Percentiles rank a stretch among this genome's conserved stretches.
phyloP scores from a whole-genome alignment of 169 alveolate genomes.

The Cryptosporidium baileyi region DNA sequence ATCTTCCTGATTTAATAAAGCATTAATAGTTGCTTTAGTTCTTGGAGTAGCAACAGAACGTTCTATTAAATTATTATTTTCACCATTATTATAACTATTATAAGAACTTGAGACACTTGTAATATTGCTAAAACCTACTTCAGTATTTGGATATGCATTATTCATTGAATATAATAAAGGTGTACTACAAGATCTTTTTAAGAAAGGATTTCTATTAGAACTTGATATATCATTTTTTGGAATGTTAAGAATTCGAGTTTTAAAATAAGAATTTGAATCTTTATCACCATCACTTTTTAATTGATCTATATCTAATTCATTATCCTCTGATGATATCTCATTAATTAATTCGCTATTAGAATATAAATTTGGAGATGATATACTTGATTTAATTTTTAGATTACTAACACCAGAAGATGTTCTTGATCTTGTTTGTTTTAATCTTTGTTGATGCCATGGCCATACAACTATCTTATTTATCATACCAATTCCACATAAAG shows the following conservation, averaged over 20 bases:
- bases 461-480: conserved; percentile 52
- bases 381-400: conserved; percentile 17
- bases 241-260: background rate
- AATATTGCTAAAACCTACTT: background rate
- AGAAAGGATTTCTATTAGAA: background rate
- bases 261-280: background rate
- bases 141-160: conserved; percentile 45
- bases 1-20: conserved; percentile 50
- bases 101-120: background rate
- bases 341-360: background rate
- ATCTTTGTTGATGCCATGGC: conserved; percentile 70
- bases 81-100: background rate
- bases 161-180: conserved; percentile 47
- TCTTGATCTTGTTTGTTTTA: background rate
- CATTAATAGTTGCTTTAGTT: conserved; percentile 57
- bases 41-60: conserved; percentile 52
- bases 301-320: background rate
- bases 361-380: conserved; percentile 9
- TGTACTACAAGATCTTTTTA: conserved; percentile 64
- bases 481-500: conserved; percentile 65
- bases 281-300: background rate
- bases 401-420: conserved; percentile 1
- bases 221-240: background rate
- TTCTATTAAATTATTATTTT: background rate
- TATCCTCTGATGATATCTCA: background rate